Conservation (phyloP, 2,329 filamentous ascomycete genomes). For the Magnaporthiopsis poae region DNA sequence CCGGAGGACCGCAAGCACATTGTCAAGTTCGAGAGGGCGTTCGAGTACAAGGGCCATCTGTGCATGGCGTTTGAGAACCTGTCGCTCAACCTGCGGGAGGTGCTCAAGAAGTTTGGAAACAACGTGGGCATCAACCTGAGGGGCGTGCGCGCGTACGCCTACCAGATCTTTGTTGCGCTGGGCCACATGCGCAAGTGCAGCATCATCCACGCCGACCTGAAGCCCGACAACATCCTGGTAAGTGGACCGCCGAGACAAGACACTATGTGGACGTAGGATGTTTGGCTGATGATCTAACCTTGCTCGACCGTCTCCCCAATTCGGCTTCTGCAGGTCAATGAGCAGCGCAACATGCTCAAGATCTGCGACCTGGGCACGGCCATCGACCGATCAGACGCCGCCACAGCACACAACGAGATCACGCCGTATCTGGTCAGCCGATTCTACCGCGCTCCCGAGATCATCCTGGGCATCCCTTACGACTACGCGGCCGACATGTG, state of each 20-base stretch:
- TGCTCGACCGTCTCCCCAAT: background rate
- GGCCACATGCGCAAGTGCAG: conserved; percentile 83
- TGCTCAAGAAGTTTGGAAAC: conserved; percentile 89
- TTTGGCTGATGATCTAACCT: background rate
- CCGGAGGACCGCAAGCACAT: conserved; percentile 84
- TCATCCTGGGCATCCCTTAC: conserved; percentile 92
- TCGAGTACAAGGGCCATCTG: conserved; percentile 88
- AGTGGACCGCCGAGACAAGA: conserved; percentile 14
- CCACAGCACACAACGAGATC: conserved; percentile 65
- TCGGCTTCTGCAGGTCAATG: conserved; percentile 50
- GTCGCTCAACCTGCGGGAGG: conserved; percentile 83
- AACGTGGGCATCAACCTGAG: conserved; percentile 84
- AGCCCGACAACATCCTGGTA: conserved; percentile 92
- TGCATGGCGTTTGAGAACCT: conserved; percentile 97
- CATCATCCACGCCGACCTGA: conserved; percentile 90
- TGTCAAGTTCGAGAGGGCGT: conserved; percentile 75
- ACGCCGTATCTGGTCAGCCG: conserved; percentile 92
- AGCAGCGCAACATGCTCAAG: conserved; percentile 74
- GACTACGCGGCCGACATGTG: conserved; percentile 93
- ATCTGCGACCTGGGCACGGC: conserved; percentile 96
- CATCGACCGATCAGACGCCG: conserved; percentile 71
- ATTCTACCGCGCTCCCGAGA: conserved; percentile 93
- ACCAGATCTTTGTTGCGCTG: conserved; percentile 86
- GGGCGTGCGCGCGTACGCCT: conserved; percentile 79
- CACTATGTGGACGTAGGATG: background rate